Percentiles rank a stretch among this genome's conserved stretches.
Conservation (phyloP, 2,329 filamentous ascomycete genomes). For the Paradendryphiella salina region DNA sequence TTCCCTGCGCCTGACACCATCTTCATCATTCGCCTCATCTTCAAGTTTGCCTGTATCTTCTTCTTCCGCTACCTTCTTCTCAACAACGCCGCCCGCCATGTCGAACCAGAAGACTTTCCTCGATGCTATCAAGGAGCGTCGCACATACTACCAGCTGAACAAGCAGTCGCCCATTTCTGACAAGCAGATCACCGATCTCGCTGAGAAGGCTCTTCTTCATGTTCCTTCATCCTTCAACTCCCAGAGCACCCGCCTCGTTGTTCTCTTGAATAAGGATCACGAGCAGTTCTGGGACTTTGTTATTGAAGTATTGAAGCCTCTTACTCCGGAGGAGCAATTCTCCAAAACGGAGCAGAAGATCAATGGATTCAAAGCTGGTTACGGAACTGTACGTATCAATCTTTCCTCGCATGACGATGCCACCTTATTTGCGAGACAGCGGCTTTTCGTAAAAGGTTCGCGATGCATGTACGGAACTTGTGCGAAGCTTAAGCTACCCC, state of each 20-base stretch:
- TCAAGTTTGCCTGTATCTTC: slow-evolving; percentile 9
- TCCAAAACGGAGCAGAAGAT: slow-evolving; percentile 57
- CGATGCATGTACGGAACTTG: neutral
- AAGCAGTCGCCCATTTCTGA: slow-evolving; percentile 64
- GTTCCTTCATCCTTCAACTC: slow-evolving; percentile 86
- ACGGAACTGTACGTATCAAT: slow-evolving; percentile 68
- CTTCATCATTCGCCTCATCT: slow-evolving; percentile 7
- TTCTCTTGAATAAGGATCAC: slow-evolving; percentile 81
- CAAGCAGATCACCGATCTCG: slow-evolving; percentile 66
- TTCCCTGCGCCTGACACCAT: slow-evolving; percentile 5
- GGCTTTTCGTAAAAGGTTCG: too few species aligned
- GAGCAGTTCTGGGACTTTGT: slow-evolving; percentile 83
- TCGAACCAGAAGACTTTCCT: slow-evolving; percentile 56
- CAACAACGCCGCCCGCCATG: slow-evolving; percentile 43
- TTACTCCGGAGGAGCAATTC: slow-evolving; percentile 69
- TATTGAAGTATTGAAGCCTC: slow-evolving; percentile 64
- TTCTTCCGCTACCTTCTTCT: slow-evolving; percentile 9
- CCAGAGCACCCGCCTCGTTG: slow-evolving; percentile 76
- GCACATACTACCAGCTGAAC: slow-evolving; percentile 69
- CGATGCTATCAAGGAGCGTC: slow-evolving; percentile 67
- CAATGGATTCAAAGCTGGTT: slow-evolving; percentile 67
- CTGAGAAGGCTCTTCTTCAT: slow-evolving; percentile 62
- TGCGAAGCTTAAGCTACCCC: slow-evolving; percentile 16
- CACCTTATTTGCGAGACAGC: too few species aligned
- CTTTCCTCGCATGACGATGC: neutral